A percentile compares a stretch with the other conserved stretches of the same genome.
phyloP scores from a whole-genome alignment of 805 yeast genomes.

The Lachancea lanzarotensis region DNA sequence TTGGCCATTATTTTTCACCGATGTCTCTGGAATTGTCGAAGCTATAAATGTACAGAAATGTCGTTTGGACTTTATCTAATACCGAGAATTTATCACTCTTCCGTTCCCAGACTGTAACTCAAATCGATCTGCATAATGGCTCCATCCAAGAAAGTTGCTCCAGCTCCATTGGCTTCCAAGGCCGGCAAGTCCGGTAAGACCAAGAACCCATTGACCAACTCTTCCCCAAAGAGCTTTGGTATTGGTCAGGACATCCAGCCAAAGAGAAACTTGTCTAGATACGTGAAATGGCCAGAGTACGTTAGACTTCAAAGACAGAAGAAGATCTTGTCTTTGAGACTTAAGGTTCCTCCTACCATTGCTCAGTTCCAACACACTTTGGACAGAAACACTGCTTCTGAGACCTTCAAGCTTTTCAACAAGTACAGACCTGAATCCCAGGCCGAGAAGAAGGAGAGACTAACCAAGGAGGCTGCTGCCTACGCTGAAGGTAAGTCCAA shows the following conservation, averaged over 20 bases:
- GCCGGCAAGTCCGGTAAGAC: conserved; percentile 49
- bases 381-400: conserved; percentile 98
- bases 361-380: conserved; percentile 93
- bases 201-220: conserved; percentile 82
- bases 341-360: conserved; percentile 98
- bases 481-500: conserved; percentile 96
- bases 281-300: conserved; percentile 98
- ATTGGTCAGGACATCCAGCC: conserved; percentile 95
- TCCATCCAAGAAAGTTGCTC: conserved; percentile 85
- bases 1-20: too few species aligned
- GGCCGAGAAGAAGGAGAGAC: conserved; percentile 98
- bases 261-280: conserved; percentile 92
- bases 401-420: conserved; percentile 94
- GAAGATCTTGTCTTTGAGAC: conserved; percentile 90
- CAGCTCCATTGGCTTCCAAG: conserved; percentile 92
- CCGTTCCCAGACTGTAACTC: too few species aligned
- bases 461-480: conserved; percentile 98
- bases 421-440: conserved; percentile 98
- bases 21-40: neutral
- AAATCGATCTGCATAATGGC: conserved; percentile 25
- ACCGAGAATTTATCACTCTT: too few species aligned
- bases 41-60: too few species aligned
- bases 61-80: too few species aligned
- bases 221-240: conserved; percentile 90
- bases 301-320: conserved; percentile 98